Evolutionary conservation across 2,329 filamentous ascomycete species (phyloP), one percentile per base, ranked within the genome.

Genomic region (Neurospora crassa): DNA sequence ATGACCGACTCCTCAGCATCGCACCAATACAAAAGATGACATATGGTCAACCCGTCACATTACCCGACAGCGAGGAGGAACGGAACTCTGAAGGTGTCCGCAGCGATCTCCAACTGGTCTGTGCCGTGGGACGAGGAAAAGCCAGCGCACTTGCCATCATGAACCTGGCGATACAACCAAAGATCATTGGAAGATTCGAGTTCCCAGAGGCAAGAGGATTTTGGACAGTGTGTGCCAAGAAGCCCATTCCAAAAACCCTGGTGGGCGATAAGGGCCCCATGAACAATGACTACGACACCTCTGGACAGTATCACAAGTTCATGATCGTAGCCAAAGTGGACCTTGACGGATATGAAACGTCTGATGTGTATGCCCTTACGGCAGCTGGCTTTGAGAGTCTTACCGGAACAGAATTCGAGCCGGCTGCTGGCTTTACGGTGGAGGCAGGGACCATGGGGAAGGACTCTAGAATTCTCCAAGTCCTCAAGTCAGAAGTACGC

Each of bases 391-490:
- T 96, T 72, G 90, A 94, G 78, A 89, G 91, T 47, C 85, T 95
- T 8, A 88, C 89, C 43, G 93, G 91, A 47, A 93, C 94, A 0
- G 96, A 99, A 77, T 97, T 98, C 78, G 96, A 99, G 73, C 90
- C 92, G 4, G 92, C 93, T 67, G 93, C 94, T 73, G 96, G 94
- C 37, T 88, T 91, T 41, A 97, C 96, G 0, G 86, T 98, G 67
- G 92, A 96, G 75, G 91, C 96, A 20, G 93, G 92, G 18, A 92
- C 91, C 0, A 88, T 99, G 80, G 92, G 91, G n/a, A 88, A 88
- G 69, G 89, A 92, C 72, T 92, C 88, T 78, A 89, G 93, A 72
- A 90, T 98, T 42, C 90, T 98, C 18, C 96, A 98, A 78, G 91
- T 97, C 2, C 85, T 97, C 70, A 92, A 91, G 74, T 93, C 90